Evolutionary conservation across 306 rosid species (phyloP), one percentile per base, ranked within the genome.

Genomic region (Herpetospermum pedunculosum): DNA sequence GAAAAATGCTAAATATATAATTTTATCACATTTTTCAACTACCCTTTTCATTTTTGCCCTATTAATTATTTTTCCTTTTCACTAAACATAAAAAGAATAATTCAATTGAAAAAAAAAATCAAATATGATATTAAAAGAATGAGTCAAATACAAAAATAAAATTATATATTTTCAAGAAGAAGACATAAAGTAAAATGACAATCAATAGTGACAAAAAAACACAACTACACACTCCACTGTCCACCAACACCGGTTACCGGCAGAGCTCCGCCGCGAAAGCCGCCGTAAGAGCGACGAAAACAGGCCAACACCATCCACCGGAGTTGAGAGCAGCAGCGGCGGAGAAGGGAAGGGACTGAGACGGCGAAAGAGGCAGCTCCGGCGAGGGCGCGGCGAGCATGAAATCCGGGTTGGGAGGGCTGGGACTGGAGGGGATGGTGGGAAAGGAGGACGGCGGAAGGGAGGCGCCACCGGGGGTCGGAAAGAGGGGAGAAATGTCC

Each of bases 321-420:
- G 77, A 40, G 37, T 59, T 25, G 3, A 75, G 37, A 55, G 81
- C 16, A 35, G 58, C 65, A 43, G 84, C 34, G 53, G 77, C 46
- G 0, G 85, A 84, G 34, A 41, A 57, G 1, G 79, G 85, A 80
- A 76, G 18, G 63, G 85, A 71, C 73, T 59, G 85, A 30, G 84
- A 69, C 23, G 88, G 90, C 12, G 88, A 63, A 71, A 78, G 26
- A 7, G 82, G 77, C 16, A 60, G 8, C 3, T 72, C 83, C 47
- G 86, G 83, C 38, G 74, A 80, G 15, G 78, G 78, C 35, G 84
- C 80, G n/a, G 43, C 4, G 54, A 25, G 57, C n/a, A 12, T 4
- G 30, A 1, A 64, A 19, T 84, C 88, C 0, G 88, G 90, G 55
- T 86, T 84, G 1, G 90, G 86, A 12, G 88, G 88, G 81, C 90